These are phyloP conservation scores for Tolypocladium nubicola DNA, from an alignment of 2,329 filamentous ascomycete genomes.

Conservation along the genomic window DNA sequence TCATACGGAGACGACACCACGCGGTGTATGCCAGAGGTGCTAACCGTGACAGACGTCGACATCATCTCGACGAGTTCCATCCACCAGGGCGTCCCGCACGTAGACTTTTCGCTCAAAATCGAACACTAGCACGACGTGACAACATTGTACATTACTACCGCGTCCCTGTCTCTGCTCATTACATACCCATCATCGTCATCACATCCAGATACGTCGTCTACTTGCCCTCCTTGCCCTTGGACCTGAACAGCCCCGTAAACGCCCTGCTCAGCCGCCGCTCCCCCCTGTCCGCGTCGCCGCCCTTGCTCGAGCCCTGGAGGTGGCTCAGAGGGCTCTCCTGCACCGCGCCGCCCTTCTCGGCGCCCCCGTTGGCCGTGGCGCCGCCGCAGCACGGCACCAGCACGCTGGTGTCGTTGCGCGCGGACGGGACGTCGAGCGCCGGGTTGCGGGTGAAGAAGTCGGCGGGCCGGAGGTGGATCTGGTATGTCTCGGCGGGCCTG, in stretches of 20 bases:
- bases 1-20: not conserved
- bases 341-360: slow-evolving; percentile 7
- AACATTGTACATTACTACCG: not conserved
- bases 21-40: not conserved
- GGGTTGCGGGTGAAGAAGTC: slow-evolving; percentile 38
- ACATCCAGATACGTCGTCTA: not conserved
- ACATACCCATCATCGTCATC: not conserved
- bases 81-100: slow-evolving; percentile 86
- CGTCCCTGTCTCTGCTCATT: not conserved
- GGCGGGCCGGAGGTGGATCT: slow-evolving; percentile 28
- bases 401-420: slow-evolving; percentile 27
- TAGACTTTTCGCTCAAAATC: slow-evolving; percentile 96
- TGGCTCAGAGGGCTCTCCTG: slow-evolving; percentile 21
- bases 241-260: slow-evolving; percentile 1
- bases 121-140: slow-evolving; percentile 19
- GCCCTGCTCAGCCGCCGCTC: slow-evolving; percentile 1
- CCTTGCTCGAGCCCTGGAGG: slow-evolving; percentile 15
- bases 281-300: not conserved
- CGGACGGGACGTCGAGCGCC: slow-evolving; percentile 32
- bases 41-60: slow-evolving; percentile 60
- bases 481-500: slow-evolving; percentile 37
- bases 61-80: slow-evolving; percentile 95
- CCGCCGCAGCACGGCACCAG: slow-evolving; percentile 23
- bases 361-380: slow-evolving; percentile 1
- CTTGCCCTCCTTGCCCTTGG: slow-evolving; percentile 1